Percentiles rank a stretch among this genome's conserved stretches.
phyloP scores from a whole-genome alignment of 768 basidiomycete species.

The Tricholoma terreum region DNA sequence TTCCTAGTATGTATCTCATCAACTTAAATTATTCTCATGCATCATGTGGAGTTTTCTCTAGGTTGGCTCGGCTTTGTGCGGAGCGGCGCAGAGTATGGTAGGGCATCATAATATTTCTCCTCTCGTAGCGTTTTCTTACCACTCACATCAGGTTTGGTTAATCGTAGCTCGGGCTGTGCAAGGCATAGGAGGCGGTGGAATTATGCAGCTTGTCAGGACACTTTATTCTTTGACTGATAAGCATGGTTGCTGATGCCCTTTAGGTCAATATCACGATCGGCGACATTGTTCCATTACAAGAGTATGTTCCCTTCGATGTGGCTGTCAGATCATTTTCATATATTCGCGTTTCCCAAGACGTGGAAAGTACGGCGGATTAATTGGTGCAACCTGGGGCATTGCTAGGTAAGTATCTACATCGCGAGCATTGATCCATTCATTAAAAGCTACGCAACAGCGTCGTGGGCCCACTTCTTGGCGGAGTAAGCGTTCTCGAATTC shows the following conservation, averaged over 20 bases:
- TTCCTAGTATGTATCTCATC: constrained; percentile 53
- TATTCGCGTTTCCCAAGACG: constrained; percentile 40
- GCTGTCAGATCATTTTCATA: not conserved
- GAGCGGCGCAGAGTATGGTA: constrained; percentile 73
- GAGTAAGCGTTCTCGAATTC: constrained; percentile 43
- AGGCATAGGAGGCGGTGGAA: constrained; percentile 81
- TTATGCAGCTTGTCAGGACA: constrained; percentile 57
- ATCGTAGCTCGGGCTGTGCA: constrained; percentile 76
- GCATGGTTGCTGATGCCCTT: not conserved
- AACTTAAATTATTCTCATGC: not conserved
- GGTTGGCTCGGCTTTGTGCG: constrained; percentile 80
- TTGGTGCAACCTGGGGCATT: constrained; percentile 81
- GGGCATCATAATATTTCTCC: not conserved
- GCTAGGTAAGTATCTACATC: constrained; percentile 31
- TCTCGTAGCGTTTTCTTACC: not conserved
- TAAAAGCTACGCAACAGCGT: constrained; percentile 37
- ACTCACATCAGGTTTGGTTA: constrained; percentile 53
- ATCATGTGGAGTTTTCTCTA: constrained; percentile 20
- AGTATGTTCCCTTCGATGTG: constrained; percentile 41
- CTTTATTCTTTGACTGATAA: not conserved
- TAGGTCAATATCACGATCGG: constrained; percentile 71
- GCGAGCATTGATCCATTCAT: not conserved
- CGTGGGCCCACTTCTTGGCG: constrained; percentile 78
- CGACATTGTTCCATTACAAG: constrained; percentile 78
- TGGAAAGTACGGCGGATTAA: constrained; percentile 71